Base-by-base conservation (phyloP, 129 eudicot species). In the Chrysanthemum makinoi region DNA sequence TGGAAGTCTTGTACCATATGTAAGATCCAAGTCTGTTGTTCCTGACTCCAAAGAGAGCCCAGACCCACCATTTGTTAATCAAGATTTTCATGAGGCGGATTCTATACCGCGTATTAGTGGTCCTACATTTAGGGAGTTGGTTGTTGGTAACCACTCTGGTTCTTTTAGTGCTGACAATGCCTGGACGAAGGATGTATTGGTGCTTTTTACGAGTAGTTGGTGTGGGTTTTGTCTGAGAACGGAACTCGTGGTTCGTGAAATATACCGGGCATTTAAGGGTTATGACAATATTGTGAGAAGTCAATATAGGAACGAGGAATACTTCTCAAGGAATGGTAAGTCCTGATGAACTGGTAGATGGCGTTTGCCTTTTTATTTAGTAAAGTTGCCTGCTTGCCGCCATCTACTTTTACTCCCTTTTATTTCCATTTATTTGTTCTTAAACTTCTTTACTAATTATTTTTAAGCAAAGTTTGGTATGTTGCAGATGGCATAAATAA, bases 201-300 rank as follows among this genome's bases (percentile, higher is more conserved):
- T 93, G 61, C 95, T 93, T 50, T 93, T 93, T 69, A 89, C 88
- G 78, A 83, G 81, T 74, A 79, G 79, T 55, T 93, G 96, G 96
- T 93, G 98, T 83, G 98, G 91, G 24, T 93, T 93, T 82, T 93
- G 98, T 79, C 82, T 83, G 76, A 85, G 96, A 81, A 85, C 86
- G 77, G 96, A 93, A 83, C 79, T 87, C 28, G 88, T 89, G 69
- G 86, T 93, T 74, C 95, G 95, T 80, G 98, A 93, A 85, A 95
- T 83, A 44, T 86, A 89, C 77, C 78, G 86, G 12, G 91, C 91
- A 24, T 68, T 93, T 55, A 83, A 91, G 81, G 85, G 79, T 55
- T 89, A 86, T 60, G 78, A 63, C 15, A 60, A 70, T 66, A 73
- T 77, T 79, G 71, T 79, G 82, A 86, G 67, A 56, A 74, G 68